These are phyloP conservation scores for Cystobasidium slooffiae DNA, from an alignment of 1,284 basidiomycete species.

Conservation along the genomic window DNA sequence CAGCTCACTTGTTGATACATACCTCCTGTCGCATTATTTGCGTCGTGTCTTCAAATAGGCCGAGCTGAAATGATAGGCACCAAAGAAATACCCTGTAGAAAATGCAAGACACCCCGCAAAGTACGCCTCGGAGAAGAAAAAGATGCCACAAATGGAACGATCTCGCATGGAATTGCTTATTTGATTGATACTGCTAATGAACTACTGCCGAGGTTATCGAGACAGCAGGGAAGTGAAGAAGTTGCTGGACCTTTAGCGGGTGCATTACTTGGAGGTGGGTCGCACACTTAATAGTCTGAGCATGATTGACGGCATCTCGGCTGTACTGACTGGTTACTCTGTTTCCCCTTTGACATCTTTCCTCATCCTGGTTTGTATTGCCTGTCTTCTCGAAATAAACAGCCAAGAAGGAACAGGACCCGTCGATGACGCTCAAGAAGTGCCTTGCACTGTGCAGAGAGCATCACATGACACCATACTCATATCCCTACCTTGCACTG, in stretches of 20 bases:
- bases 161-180: conserved; percentile 7
- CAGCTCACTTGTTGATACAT: background rate
- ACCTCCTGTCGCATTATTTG: background rate
- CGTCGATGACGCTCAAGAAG: conserved; percentile 3
- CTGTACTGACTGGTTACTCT: background rate
- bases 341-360: background rate
- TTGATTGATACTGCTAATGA: conserved; percentile 6
- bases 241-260: background rate
- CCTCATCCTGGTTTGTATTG: background rate
- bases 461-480: conserved; percentile 21
- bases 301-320: background rate
- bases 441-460: background rate
- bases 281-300: background rate
- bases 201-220: conserved; percentile 5
- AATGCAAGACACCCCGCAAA: conserved; percentile 11
- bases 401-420: conserved; percentile 1
- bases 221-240: conserved; percentile 4
- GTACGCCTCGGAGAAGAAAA: conserved; percentile 2
- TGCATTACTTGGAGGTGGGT: background rate
- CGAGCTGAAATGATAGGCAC: conserved; percentile 18
- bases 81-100: conserved; percentile 16
- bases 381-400: background rate
- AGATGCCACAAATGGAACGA: background rate
- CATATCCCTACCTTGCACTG: conserved; percentile 35
- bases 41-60: background rate